Evolutionary conservation across 2,329 filamentous ascomycete species (phyloP).

Genomic region (Talaromyces sp.): DNA sequence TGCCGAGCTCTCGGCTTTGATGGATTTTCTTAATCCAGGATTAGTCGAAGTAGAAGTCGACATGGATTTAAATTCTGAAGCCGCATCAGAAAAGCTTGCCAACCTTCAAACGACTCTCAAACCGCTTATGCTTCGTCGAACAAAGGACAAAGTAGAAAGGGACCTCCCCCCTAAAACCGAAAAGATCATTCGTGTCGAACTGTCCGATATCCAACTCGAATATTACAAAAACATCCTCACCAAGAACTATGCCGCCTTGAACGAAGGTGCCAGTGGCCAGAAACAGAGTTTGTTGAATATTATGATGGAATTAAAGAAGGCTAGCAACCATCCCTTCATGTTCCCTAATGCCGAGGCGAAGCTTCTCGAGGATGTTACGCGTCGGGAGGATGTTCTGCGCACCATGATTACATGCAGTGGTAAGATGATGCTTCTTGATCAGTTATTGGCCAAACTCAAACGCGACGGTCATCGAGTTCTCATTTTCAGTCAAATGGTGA

Average conservation of each 20-base stretch:
- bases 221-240: conserved; percentile 99
- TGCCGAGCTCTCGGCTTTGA: conserved; percentile 81
- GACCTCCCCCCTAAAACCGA: conserved; percentile 95
- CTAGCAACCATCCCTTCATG: conserved; percentile 98
- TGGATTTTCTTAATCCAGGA: conserved; percentile 97
- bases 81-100: conserved; percentile 80
- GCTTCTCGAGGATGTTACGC: conserved; percentile 71
- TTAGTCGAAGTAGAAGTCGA: conserved; percentile 86
- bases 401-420: conserved; percentile 93
- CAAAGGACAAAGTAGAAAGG: conserved; percentile 95
- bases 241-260: conserved; percentile 89
- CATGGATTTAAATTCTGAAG: conserved; percentile 73
- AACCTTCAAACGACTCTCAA: conserved; percentile 81
- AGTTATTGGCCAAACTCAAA: conserved; percentile 87
- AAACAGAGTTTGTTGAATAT: conserved; percentile 96
- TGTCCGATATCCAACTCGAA: conserved; percentile 92
- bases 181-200: conserved; percentile 96
- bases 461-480: conserved; percentile 91
- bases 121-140: conserved; percentile 89
- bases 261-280: conserved; percentile 81
- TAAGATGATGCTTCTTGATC: conserved; percentile 98
- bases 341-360: conserved; percentile 90
- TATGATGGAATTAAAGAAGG: conserved; percentile 99
- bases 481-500: conserved; percentile 99
- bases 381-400: conserved; percentile 85